Evolutionary conservation across 495 filamentous ascomycete species (phyloP).

Genomic region (Hyaloscypha finlandica): DNA sequence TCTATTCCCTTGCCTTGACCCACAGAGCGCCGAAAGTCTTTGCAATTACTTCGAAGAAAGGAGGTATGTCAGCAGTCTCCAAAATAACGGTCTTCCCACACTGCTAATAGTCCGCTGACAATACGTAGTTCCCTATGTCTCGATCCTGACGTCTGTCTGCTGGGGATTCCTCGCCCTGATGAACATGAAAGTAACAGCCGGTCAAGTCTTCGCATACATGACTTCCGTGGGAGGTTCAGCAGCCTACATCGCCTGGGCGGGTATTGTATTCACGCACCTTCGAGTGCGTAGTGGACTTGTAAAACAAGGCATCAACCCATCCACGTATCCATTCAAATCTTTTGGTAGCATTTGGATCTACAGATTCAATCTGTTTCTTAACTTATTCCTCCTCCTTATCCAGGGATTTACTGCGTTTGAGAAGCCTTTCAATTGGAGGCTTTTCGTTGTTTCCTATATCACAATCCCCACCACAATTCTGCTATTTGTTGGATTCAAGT

Average conservation of each 20-base stretch:
- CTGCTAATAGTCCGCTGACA: no score
- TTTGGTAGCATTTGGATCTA: conserved; percentile 61
- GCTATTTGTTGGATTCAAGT: conserved; percentile 40
- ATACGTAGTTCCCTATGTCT: conserved; percentile 54
- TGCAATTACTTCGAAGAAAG: conserved; percentile 60
- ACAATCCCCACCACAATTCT: conserved; percentile 62
- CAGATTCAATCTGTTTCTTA: conserved; percentile 44
- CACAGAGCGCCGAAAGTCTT: conserved; percentile 67
- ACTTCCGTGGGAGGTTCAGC: conserved; percentile 39
- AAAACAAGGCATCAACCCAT: conserved; percentile 54
- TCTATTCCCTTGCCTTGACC: conserved; percentile 67
- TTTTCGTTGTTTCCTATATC: conserved; percentile 70
- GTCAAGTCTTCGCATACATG: conserved; percentile 23
- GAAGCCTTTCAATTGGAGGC: conserved; percentile 54
- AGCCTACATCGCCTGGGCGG: conserved; percentile 68
- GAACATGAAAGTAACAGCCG: conserved; percentile 59
- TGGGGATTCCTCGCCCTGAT: conserved; percentile 70
- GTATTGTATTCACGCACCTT: conserved; percentile 67
- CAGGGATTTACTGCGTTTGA: conserved; percentile 47
- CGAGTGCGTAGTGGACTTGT: conserved; percentile 61
- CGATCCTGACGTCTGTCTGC: conserved; percentile 62
- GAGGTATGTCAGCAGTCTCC: conserved; percentile 35
- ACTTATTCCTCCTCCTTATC: conserved; percentile 65
- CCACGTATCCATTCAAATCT: conserved; percentile 59
- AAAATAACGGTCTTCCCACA: no score